Conservation (phyloP, 2,329 filamentous ascomycete species). For the Sclerotinia sclerotiorum region DNA sequence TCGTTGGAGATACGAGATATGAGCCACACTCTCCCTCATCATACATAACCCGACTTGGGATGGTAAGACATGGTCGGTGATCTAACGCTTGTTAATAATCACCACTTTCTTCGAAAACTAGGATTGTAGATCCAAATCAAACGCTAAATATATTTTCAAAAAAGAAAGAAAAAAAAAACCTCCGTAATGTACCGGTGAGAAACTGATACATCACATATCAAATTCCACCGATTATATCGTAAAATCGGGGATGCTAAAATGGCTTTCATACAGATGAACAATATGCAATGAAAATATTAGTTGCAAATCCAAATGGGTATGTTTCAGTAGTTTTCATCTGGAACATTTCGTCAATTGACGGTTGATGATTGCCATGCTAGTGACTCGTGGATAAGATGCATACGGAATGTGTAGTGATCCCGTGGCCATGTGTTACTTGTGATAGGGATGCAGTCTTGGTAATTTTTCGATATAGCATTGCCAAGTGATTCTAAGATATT, state of each 20-base stretch:
- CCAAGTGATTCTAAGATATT: neutral
- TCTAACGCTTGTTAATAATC: neutral
- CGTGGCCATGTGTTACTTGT: constrained; percentile 10
- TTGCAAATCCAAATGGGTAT: neutral
- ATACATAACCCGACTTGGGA: neutral
- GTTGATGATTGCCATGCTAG: constrained; percentile 2
- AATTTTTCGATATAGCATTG: neutral
- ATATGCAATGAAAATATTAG: neutral
- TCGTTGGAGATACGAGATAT: constrained; percentile 12
- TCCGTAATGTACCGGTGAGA: too few relatives aligned
- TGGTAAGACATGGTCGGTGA: constrained; percentile 14
- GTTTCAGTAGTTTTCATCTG: constrained; percentile 9
- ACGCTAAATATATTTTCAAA: neutral
- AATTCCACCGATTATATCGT: neutral
- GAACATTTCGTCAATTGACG: neutral
- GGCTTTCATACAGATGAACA: neutral
- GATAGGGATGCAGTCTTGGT: neutral
- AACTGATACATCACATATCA: neutral
- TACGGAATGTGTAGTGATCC: constrained; percentile 6
- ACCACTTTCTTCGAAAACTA: neutral
- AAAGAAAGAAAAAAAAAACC: neutral
- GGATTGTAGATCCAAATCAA: neutral
- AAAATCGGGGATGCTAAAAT: neutral
- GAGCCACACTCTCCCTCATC: neutral
- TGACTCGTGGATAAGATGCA: constrained; percentile 6